These are phyloP conservation scores for Xerocomus brunneocitrinus DNA, from an alignment of 768 basidiomycete species.

Conservation along the genomic window DNA sequence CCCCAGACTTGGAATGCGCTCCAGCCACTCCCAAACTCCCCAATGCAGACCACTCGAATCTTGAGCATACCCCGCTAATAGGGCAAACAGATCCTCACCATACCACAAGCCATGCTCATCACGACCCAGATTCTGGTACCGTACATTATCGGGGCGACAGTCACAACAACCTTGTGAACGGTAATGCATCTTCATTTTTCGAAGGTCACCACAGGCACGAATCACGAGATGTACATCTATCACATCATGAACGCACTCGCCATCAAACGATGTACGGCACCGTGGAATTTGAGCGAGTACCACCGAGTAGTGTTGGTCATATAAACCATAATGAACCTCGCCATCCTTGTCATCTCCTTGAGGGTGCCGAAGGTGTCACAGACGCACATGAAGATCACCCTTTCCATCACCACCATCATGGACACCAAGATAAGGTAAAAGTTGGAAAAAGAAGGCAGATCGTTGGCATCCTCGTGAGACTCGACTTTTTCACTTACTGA, in stretches of 20 bases:
- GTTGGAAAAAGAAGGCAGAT: conserved; percentile 60
- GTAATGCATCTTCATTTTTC: conserved; percentile 19
- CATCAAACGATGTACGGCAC: conserved; percentile 21
- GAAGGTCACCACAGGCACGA: conserved; percentile 37
- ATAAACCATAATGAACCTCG: background rate
- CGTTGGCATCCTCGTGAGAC: conserved; percentile 63
- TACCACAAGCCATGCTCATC: background rate
- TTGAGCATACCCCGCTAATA: conserved; percentile 22
- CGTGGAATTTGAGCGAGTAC: conserved; percentile 2
- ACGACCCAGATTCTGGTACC: conserved; percentile 14
- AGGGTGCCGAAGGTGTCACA: conserved; percentile 1
- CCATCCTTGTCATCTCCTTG: conserved; percentile 11
- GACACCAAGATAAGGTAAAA: conserved; percentile 21
- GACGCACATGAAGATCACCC: background rate
- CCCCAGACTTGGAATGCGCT: conserved; percentile 3
- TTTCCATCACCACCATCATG: background rate
- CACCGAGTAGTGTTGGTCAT: background rate
- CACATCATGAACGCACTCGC: conserved; percentile 29
- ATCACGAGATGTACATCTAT: conserved; percentile 18
- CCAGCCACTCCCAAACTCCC: conserved; percentile 3
- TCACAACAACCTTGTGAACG: background rate
- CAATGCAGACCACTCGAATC: background rate
- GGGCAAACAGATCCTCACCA: background rate
- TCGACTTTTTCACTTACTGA: background rate
- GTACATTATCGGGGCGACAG: background rate